Conservation (phyloP, 495 filamentous ascomycete species). For the Podospora bellae-mahoneyi region DNA sequence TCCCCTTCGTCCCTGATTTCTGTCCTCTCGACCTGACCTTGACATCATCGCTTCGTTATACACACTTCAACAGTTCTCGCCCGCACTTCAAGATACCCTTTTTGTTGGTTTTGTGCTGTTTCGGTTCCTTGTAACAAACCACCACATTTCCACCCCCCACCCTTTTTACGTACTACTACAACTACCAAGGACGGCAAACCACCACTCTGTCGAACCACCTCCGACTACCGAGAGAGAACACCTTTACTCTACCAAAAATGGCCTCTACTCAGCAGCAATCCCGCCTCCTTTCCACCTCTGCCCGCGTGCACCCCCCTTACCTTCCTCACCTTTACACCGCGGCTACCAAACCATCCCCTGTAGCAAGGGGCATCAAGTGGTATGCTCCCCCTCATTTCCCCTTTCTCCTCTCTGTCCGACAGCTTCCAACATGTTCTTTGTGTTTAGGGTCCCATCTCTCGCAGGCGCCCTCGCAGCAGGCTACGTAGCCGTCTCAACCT, state of each 20-base stretch:
- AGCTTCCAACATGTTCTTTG: neutral
- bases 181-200: no score
- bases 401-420: neutral
- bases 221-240: neutral
- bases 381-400: slow-evolving; percentile 18
- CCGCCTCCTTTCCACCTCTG: slow-evolving; percentile 36
- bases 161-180: no score
- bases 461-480: slow-evolving; percentile 40
- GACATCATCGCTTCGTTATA: neutral
- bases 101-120: neutral
- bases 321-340: slow-evolving; percentile 39
- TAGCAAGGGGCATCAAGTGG: slow-evolving; percentile 37
- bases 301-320: slow-evolving; percentile 43
- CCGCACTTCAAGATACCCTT: neutral
- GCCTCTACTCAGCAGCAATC: slow-evolving; percentile 26
- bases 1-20: neutral
- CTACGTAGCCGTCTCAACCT: slow-evolving; percentile 38
- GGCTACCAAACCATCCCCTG: slow-evolving; percentile 17
- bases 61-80: neutral
- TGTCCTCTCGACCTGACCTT: neutral
- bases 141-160: neutral
- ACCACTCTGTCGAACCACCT: neutral
- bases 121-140: neutral
- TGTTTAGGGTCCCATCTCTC: slow-evolving; percentile 38
- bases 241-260: slow-evolving; percentile 25